Evolutionary conservation across 2,329 filamentous ascomycete genomes (phyloP), one percentile per base, ranked within the genome.

Genomic region (Nemania abortiva): DNA sequence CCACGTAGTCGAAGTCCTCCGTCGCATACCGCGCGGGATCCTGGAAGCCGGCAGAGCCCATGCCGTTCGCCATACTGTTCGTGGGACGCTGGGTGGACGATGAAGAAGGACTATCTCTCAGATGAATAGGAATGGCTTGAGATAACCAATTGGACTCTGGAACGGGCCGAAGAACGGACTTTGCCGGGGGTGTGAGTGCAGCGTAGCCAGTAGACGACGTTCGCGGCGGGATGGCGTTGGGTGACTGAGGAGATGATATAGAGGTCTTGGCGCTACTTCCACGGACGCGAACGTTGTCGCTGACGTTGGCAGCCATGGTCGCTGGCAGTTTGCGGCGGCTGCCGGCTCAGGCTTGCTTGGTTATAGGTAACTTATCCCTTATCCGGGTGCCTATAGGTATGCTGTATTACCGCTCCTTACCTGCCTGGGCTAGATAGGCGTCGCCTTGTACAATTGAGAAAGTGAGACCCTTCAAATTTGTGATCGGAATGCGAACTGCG

Each of bases 171-270:
- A 90, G 80, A 29, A 86, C 82, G 42, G 83, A 77, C 61, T 79
- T 83, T 54, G 77, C 75, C 13, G 79, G 77, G 31, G 75, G 76
- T 42, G 75, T 63, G 62, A 75, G 74, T 39, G 75, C 70, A 39
- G 79, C 79, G 70, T 85, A 83, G 71, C 85, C 84, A 65, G 87
- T 89, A 0, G 91, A 92, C 65, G 92, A 94, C 54, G 90, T 93
- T 71, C 92, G 88, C 2, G 90, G 90, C 22, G 92, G 92, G 64
- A 94, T 93, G 45, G 86, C 85, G 79, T 88, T 90, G 63, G 90
- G 90, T n/a, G 86, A 87, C 66, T 83, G 82, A 61, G 84, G 79
- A 69, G n/a, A n/a, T n/a, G 70, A 72, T 67, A 68, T 45, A 66
- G 57, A 45, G 63, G 60, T 24, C 37, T 42, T 54, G 49, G 62